These are phyloP conservation scores for Pseudogymnoascus destructans DNA, from an alignment of 2,329 filamentous ascomycete genomes.

Conservation along the genomic window DNA sequence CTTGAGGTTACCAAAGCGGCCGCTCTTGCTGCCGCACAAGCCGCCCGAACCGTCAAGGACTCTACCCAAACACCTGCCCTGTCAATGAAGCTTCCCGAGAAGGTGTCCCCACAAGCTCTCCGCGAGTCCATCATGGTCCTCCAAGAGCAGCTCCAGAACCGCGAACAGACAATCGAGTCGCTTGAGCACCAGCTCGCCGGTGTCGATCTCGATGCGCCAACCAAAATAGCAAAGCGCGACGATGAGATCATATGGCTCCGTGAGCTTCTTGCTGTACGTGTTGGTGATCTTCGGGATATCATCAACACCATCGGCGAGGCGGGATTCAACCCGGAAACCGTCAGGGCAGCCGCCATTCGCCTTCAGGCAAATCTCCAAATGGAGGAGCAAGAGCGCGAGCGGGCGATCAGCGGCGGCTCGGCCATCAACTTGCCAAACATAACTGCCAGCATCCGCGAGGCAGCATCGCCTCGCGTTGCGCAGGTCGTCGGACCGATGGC, in stretches of 20 bases:
- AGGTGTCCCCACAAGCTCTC: slow-evolving; percentile 85
- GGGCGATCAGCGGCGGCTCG: slow-evolving; percentile 59
- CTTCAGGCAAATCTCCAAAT: slow-evolving; percentile 92
- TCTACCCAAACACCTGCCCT: slow-evolving; percentile 25
- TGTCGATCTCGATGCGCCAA: slow-evolving; percentile 62
- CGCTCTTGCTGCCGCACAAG: slow-evolving; percentile 68
- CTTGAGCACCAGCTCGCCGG: slow-evolving; percentile 60
- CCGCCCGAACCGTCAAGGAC: slow-evolving; percentile 39
- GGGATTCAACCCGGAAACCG: slow-evolving; percentile 60
- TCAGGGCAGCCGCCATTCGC: slow-evolving; percentile 84
- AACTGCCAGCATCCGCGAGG: slow-evolving; percentile 58
- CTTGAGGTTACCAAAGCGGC: slow-evolving; percentile 82
- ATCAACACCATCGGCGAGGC: slow-evolving; percentile 66
- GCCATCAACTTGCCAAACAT: slow-evolving; percentile 60
- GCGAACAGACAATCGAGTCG: slow-evolving; percentile 78
- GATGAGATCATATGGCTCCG: slow-evolving; percentile 92
- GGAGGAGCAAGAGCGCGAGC: slow-evolving; percentile 91
- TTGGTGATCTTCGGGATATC: slow-evolving; percentile 86
- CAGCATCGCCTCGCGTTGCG: slow-evolving; percentile 65
- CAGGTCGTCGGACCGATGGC: slow-evolving; percentile 64
- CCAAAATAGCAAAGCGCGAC: slow-evolving; percentile 79
- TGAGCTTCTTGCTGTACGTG: slow-evolving; percentile 79
- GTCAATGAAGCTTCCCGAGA: slow-evolving; percentile 51
- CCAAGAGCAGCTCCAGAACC: slow-evolving; percentile 91
- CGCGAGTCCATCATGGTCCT: slow-evolving; percentile 93